Evolutionary conservation across 2,329 filamentous ascomycete species (phyloP), one percentile per base, ranked within the genome.

Genomic region (Trichoderma citrinoviride): DNA sequence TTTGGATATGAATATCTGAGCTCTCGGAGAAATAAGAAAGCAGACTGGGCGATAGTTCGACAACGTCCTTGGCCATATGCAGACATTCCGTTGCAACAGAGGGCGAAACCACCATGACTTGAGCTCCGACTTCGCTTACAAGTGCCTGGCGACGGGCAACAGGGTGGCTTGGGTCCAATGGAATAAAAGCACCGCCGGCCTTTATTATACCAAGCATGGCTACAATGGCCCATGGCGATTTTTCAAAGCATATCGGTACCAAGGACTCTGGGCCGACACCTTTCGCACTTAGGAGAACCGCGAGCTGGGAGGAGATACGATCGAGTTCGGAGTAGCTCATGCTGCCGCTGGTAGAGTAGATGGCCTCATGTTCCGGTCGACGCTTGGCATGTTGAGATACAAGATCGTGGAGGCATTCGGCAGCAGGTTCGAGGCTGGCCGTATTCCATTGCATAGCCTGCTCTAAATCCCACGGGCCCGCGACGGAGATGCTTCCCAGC

Each of bases 191-290:
- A 44, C 64, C 73, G 7, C 75, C 75, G 40, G 75, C 71, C 57
- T 75, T 76, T 21, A 78, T 61, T 1, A 77, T 69, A 7, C 67
- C 74, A 7, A 77, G 57, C 65, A 75, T 71, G 1, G 72, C 71
- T 1, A 76, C 68, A 21, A 70, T 58, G 0, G 68, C 66, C 73
- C 72, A 77, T 44, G 67, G 68, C 1, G 74, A 76, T 61, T 77
- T 77, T 27, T 76, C 73, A 52, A 77, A 76, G 37, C 70, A 73
- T 21, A 77, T 66, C 0, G 74, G 72, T 7, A 75, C 70, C 5
- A 73, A 33, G 2, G 58, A 61, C 33, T 70, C 74, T 3, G 67
- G 65, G 7, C 61, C 41, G n/a, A 76, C 67, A n/a, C 73, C 72
- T 3, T 40, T 41, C 8, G 23, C 12, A 3, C 5, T 15, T 15